Evolutionary conservation across 768 basidiomycete genomes (phyloP), one percentile per base, ranked within the genome.

Genomic region (Amanita muscaria): DNA sequence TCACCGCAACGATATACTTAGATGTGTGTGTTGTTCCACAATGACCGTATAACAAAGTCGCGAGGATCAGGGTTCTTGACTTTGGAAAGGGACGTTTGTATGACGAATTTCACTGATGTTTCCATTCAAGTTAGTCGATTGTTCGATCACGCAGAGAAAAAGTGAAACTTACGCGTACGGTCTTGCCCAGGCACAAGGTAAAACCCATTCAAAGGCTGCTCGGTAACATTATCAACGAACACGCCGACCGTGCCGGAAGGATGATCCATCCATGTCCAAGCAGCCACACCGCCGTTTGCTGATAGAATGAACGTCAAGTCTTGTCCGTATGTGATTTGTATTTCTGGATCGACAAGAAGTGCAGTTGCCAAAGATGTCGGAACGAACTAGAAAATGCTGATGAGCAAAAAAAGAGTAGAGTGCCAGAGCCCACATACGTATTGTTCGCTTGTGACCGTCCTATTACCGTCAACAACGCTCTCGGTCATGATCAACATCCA

Each of bases 241-340:
- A 69, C 59, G 7, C 77, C 77, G 1, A 77, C 60, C 0, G 74
- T 78, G 14, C 73, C 73, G 0, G 63, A 59, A 0, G 76, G 76
- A 56, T 79, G 76, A 43, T 79, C 77, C 1, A 80, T 60, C 76
- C 77, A 79, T 4, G 76, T 71, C 71, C 74, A 79, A 0, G 69
- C 61, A 0, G 70, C 76, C 4, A 79, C 77, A 1, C 76, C 77
- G 10, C 72, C 70, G 34, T 59, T 56, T 2, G 76, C 77, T 3
- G 74, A 75, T 4, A 79, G 55, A 1, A 67, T 71, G 53, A 80
- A 78, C 0, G 67, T 70, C 41, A 71, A 52, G 48, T 70, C 55
- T 4, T 54, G 40, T 1, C 51, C 48, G 8, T 55, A 43, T 0
- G 54, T 62, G 5, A 77, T 45, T 0, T 55, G 48, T 34, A 79